Evolutionary conservation across 192 early-diverging fungal genomes (phyloP).

Genomic region (Fimicolochytrium jonesii): DNA sequence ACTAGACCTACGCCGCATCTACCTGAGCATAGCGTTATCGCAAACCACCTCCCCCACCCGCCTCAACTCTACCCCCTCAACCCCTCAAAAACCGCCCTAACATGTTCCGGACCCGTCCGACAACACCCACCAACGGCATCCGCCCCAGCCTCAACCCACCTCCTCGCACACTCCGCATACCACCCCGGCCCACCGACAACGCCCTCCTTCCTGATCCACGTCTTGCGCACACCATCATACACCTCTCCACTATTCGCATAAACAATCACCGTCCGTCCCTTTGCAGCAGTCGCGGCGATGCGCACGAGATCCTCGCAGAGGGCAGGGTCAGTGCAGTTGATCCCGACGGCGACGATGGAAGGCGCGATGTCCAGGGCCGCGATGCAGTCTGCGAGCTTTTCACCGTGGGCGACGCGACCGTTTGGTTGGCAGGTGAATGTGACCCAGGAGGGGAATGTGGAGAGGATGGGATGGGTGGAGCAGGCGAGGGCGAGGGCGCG

Average conservation of each 20-base stretch:
- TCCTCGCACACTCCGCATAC: background rate
- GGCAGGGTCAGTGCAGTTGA: background rate
- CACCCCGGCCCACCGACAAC: background rate
- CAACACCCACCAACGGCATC: conserved; percentile 2
- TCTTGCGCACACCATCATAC: background rate
- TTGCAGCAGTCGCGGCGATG: background rate
- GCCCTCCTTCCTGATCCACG: background rate
- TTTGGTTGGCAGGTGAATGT: background rate
- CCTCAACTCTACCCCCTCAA: too few species aligned
- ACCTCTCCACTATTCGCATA: background rate
- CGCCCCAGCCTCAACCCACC: background rate
- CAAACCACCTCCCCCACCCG: too few species aligned
- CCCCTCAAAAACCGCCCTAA: background rate
- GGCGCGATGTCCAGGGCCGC: background rate
- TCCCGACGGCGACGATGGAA: background rate
- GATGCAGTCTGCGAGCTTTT: background rate
- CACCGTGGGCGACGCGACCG: background rate
- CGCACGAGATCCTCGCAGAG: background rate
- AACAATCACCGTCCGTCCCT: background rate
- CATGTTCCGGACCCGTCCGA: background rate
- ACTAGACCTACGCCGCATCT: too few species aligned
- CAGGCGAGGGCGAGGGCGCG: background rate
- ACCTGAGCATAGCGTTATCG: too few species aligned
- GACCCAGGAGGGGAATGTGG: background rate
- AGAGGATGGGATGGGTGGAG: background rate